Percentiles rank a stretch among this genome's conserved stretches.
These are phyloP conservation scores for Pontederia crassipes DNA, from an alignment of 176 grass and related monocot species.

Conservation along the genomic window DNA sequence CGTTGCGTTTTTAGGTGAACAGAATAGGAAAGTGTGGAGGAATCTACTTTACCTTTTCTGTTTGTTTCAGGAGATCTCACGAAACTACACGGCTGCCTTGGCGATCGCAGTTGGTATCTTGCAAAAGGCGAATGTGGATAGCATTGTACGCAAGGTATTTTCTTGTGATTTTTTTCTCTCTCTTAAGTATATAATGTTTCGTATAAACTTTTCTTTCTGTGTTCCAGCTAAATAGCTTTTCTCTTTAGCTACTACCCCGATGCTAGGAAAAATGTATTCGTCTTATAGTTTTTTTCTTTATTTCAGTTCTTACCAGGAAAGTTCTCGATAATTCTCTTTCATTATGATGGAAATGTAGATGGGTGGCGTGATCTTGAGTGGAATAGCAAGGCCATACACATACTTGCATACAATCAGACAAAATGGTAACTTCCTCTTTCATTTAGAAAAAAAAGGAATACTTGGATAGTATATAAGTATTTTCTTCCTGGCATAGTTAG, in stretches of 20 bases:
- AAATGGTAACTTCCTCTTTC: slow-evolving; percentile 50
- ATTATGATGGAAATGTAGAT: slow-evolving; percentile 94
- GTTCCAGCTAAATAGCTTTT: too few relatives aligned
- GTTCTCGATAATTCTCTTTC: slow-evolving; percentile 83
- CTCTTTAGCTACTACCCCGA: not conserved
- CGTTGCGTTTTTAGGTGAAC: not conserved
- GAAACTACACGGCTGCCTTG: slow-evolving; percentile 44
- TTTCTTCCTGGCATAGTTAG: too few relatives aligned
- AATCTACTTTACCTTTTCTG: not conserved
- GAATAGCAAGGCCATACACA: slow-evolving; percentile 73
- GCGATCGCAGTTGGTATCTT: slow-evolving; percentile 93
- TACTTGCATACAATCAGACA: slow-evolving; percentile 84
- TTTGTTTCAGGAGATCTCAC: slow-evolving; percentile 37
- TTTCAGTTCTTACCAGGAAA: slow-evolving; percentile 74
- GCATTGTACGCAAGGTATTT: slow-evolving; percentile 56
- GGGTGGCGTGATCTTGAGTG: slow-evolving; percentile 75
- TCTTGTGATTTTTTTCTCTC: not conserved
- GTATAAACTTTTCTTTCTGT: not conserved
- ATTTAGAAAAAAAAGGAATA: too few relatives aligned
- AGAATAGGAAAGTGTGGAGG: not conserved
- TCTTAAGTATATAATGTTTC: not conserved
- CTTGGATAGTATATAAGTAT: too few relatives aligned
- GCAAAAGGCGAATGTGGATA: slow-evolving; percentile 77
- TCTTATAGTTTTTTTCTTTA: slow-evolving; percentile 14
- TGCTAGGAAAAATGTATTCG: not conserved